Evolutionary conservation across 1,284 basidiomycete species (phyloP), one percentile per base, ranked within the genome.

Genomic region (Grifola frondosa): DNA sequence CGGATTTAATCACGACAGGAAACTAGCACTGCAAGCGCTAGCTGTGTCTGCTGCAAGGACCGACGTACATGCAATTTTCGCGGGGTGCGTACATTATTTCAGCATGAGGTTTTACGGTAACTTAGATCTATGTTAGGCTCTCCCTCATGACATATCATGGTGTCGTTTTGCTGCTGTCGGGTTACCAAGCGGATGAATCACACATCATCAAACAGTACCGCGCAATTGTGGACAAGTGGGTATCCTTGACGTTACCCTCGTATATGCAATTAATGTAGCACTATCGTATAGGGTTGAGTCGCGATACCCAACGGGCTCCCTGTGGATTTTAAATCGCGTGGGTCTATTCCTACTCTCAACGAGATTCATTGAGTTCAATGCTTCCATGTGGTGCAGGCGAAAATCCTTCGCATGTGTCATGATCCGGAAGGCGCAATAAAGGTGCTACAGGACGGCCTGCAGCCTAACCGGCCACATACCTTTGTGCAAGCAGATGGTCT

Each of bases 81-180:
- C 87, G 29, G 84, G 85, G 82, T 84, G 48, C 30, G 74, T 46
- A 22, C 6, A 10, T 32, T 15, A n/a, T 28, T 20, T 17, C 25
- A 20, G 23, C 30, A 10, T 24, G 13, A 22, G 17, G 25, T 22
- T 30, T 21, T 3, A 10, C 12, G 25, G 25, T 13, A 5, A 30
- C 21, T 15, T 35, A 13, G 8, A 7, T 22, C 15, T 22, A 6
- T n/a, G 15, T 36, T 19, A 84, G 84, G n/a, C 67, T 90, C n/a
- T 75, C 84, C 0, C 64, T 90, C 8, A 88, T 89, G 84, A 84
- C 84, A 5, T 89, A 88, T 57, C 71, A 86, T 42, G 83, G 87
- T 23, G 73, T 82, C 36, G 77, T 88, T 3, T 70, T 89, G 5
- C 73, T 87, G 1, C 60, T 85, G 22, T 69, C 81, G 7, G 86